Evolutionary conservation across 139 green algal genomes (phyloP), one percentile per base, ranked within the genome.

Genomic region (Chlorella ohadii): DNA sequence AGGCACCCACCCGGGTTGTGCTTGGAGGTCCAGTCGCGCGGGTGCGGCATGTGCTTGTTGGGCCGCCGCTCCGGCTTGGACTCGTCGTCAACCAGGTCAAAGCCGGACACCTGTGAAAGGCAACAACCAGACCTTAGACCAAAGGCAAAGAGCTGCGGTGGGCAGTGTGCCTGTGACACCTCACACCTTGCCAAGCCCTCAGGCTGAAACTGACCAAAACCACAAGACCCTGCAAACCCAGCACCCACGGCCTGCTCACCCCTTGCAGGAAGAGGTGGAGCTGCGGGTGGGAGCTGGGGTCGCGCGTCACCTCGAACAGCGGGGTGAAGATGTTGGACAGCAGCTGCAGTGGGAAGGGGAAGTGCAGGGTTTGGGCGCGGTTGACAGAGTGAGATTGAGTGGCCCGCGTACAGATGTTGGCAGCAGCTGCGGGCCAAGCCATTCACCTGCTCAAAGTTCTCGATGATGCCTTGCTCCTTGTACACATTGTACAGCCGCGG

Each of bases 41-140:
- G 96, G 19, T 89, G 87, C 20, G 92, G 93, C 92, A 97, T 97
- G 92, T 98, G 94, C 93, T 99, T 99, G 61, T 90, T 96, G 57
- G 97, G 95, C 56, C 97, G 94, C 23, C 97, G 89, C 93, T 99
- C 97, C 16, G 97, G 96, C 89, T 97, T 98, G 86, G 89, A 96
- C 94, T 99, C 97, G 83, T 99, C 97, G 76, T 99, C 97, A 74
- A 99, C 97, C 92, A 99, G 98, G 91, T 99, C 97, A 87, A 99
- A 99, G 16, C 96, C 97, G 6, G 98, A 95, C 44, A 99, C 96
- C 93, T 81, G 74, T 13, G 4, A 3, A 63, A 44, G 19, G 44
- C 44, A 11, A 55, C 6, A 11, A 55, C 44, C 7, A 6, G 11
- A 16, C 7, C n/a, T n/a, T n/a, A n/a, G n/a, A n/a, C n/a, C n/a